Evolutionary conservation across 495 filamentous ascomycete species (phyloP).

Genomic region (Xanthoparmelia taractica): DNA sequence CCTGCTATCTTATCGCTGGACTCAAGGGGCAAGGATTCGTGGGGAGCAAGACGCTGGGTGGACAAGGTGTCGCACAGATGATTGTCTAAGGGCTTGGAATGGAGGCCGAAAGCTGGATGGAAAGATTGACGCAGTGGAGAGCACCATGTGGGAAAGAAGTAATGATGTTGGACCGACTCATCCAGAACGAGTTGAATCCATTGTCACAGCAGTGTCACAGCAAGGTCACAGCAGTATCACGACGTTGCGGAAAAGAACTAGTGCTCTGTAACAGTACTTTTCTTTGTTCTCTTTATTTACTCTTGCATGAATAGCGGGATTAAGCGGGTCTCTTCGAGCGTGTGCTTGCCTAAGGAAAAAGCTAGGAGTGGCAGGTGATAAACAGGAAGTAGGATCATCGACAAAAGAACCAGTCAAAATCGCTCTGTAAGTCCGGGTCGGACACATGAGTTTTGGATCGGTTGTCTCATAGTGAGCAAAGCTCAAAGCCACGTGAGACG

Average conservation of each 20-base stretch:
- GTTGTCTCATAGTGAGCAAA: too few relatives aligned
- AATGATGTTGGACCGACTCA: neutral
- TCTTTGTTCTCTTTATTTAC: neutral
- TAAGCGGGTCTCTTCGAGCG: neutral
- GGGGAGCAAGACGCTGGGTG: constrained; percentile 93
- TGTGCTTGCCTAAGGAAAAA: neutral
- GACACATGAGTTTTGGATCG: neutral
- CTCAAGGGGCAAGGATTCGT: constrained; percentile 90
- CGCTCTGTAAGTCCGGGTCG: neutral
- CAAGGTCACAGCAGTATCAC: neutral
- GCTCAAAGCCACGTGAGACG: neutral
- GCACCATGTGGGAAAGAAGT: neutral
- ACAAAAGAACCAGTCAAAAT: neutral
- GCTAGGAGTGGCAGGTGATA: neutral
- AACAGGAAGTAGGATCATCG: neutral
- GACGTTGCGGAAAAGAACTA: neutral
- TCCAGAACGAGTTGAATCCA: neutral
- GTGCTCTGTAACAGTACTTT: neutral
- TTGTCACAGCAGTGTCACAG: neutral
- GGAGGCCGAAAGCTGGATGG: neutral
- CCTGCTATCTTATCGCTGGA: constrained; percentile 78
- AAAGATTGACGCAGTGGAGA: neutral
- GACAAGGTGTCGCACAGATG: constrained; percentile 94
- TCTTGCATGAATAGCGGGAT: constrained; percentile 3
- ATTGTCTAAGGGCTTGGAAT: constrained; percentile 60